A percentile compares a stretch with the other conserved stretches of the same genome.
phyloP scores from a whole-genome alignment of 768 basidiomycete species.

The Rubroboletus satanas region DNA sequence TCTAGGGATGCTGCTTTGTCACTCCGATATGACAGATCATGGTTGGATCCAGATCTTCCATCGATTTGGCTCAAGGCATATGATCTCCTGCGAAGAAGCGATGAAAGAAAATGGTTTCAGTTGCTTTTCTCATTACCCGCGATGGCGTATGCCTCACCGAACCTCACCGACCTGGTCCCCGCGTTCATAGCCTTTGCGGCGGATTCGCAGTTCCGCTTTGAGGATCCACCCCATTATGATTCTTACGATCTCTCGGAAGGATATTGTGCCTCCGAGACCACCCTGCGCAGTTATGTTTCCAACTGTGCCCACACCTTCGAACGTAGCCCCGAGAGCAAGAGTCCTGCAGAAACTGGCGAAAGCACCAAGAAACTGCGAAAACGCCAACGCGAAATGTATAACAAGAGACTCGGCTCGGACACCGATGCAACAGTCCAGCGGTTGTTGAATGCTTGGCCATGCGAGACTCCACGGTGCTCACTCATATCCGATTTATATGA shows the following conservation, averaged over 20 bases:
- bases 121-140: constrained; percentile 33
- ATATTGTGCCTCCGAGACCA: not conserved
- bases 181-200: constrained; percentile 32
- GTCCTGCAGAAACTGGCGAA: not conserved
- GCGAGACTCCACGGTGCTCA: constrained; percentile 4
- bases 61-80: constrained; percentile 30
- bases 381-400: constrained; percentile 9
- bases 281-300: not conserved
- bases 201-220: constrained; percentile 1
- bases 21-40: constrained; percentile 26
- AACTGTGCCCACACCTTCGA: not conserved
- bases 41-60: constrained; percentile 23
- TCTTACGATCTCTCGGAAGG: constrained; percentile 13
- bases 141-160: constrained; percentile 27
- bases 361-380: not conserved
- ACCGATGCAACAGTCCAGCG: not conserved
- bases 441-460: constrained; percentile 19
- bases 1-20: not conserved
- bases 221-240: constrained; percentile 16
- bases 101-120: constrained; percentile 11
- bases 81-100: constrained; percentile 18
- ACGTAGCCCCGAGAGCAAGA: no score
- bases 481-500: constrained; percentile 4
- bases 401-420: constrained; percentile 6
- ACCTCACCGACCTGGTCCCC: constrained; percentile 23